Conservation (phyloP, 805 yeast species). For the Ogataea siamensis region DNA sequence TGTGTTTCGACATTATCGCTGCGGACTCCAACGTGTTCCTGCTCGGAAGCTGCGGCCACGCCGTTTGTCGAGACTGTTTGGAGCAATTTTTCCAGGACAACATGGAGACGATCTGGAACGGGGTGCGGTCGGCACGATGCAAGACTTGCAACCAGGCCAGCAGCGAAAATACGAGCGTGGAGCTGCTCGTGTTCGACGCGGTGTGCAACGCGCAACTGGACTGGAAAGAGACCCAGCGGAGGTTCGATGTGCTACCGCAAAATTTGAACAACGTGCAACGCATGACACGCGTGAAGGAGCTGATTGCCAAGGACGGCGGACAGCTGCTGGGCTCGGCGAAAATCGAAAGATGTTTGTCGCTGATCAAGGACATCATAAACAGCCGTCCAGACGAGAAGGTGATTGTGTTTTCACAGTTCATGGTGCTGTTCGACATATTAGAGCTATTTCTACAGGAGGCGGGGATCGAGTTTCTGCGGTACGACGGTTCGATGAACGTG, state of each 20-base stretch:
- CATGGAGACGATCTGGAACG: constrained; percentile 35
- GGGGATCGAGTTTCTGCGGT: constrained; percentile 52
- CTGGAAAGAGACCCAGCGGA: constrained; percentile 26
- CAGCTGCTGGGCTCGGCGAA: constrained; percentile 65
- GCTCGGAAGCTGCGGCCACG: constrained; percentile 71
- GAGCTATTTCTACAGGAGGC: constrained; percentile 49
- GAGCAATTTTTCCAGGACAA: constrained; percentile 48
- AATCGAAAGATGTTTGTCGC: constrained; percentile 55
- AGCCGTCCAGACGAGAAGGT: constrained; percentile 67
- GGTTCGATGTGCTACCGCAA: constrained; percentile 23
- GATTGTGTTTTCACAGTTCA: constrained; percentile 83
- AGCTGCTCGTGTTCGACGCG: constrained; percentile 53
- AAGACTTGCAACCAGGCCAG: constrained; percentile 46
- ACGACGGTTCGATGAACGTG: constrained; percentile 82
- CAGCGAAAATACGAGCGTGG: constrained; percentile 40
- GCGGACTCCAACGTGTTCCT: constrained; percentile 43
- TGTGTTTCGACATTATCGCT: constrained; percentile 56
- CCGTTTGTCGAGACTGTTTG: constrained; percentile 60
- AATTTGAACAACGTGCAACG: constrained; percentile 29
- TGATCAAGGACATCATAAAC: constrained; percentile 50
- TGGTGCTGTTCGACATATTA: constrained; percentile 69
- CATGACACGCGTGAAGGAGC: constrained; percentile 25
- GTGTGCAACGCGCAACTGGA: constrained; percentile 32
- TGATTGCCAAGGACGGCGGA: constrained; percentile 37
- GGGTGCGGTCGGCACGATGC: constrained; percentile 48